Evolutionary conservation across 2,329 filamentous ascomycete genomes (phyloP), one percentile per base, ranked within the genome.

Genomic region (Fusarium begoniae): DNA sequence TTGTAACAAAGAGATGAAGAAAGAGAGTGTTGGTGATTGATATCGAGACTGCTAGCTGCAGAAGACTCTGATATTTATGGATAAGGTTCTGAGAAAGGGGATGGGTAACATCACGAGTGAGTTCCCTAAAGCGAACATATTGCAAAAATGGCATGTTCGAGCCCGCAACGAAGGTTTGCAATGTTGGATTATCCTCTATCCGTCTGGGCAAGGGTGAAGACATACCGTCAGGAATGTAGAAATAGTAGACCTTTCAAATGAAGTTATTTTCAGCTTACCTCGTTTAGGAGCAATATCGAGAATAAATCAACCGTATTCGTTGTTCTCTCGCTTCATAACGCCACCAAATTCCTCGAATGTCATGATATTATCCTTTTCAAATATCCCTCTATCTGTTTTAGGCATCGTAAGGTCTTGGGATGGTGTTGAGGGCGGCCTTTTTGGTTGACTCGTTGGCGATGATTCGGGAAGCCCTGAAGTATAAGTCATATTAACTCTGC

Each of bases 1-100:
- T 30, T 38, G 20, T 38, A 20, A 17, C 20, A 32, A 28, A 30
- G 13, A 12, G 14, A 12, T 20, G 17, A 35, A 32, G 18, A 32
- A 43, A 43, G 56, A 51, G 18, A 51, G 45, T 62, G 22, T 0
- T 62, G 30, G 2, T 62, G 14, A n/a, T n/a, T 14, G 15, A 44
- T 45, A 32, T n/a, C 10, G 9, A 30, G 15, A 18, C 4, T 38
- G 24, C n/a, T 43, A 13, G 4, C 8, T 35, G 47, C 47, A 65
- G 56, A 51, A 62, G 28, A 32, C 20, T 44, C n/a, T 50, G 26
- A 51, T 65, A 65, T 65, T 65, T 65, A 65, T 63, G 51, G 24
- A 18, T 18, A 18, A 22, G 35, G 14, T 13, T 24, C 26, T 28
- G 14, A 41, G 2, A 9, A 20, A 7, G 37, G 32, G 22, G 13